A percentile compares a stretch with the other conserved stretches of the same genome.
Evolutionary conservation across 1,139 yeast genomes (phyloP).

Genomic region (Diutina neorugosa): DNA sequence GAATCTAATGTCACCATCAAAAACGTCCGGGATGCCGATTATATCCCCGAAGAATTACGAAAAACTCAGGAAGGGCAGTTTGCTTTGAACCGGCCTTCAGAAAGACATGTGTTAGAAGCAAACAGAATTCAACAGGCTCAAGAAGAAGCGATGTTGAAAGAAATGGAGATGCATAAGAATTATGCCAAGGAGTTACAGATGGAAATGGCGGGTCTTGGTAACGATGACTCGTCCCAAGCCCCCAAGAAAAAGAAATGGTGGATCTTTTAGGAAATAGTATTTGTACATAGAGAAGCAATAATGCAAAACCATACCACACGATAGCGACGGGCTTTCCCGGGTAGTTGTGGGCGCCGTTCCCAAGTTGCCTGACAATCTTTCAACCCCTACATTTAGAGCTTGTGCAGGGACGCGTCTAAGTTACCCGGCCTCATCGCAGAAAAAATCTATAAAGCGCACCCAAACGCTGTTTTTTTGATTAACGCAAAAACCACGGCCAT

Average conservation of each 20-base stretch:
- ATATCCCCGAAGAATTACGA: constrained; percentile 27
- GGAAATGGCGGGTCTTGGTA: constrained; percentile 10
- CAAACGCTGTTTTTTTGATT: constrained; percentile 6
- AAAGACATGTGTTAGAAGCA: constrained; percentile 65
- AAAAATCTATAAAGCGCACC: constrained; percentile 6
- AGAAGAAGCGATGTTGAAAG: constrained; percentile 54
- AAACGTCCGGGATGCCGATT: constrained; percentile 31
- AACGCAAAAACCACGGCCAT: constrained; percentile 67
- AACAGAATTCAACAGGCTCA: constrained; percentile 57
- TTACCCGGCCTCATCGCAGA: constrained; percentile 8
- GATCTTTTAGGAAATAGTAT: constrained; percentile 13
- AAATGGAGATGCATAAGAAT: constrained; percentile 28
- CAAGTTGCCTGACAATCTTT: not conserved
- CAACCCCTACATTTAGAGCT: not conserved
- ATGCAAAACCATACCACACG: not conserved
- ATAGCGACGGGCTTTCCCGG: not conserved
- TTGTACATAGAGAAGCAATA: not conserved
- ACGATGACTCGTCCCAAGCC: not conserved
- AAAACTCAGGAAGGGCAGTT: constrained; percentile 31
- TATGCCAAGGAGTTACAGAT: constrained; percentile 21
- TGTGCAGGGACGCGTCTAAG: constrained; percentile 5
- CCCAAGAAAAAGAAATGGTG: constrained; percentile 9
- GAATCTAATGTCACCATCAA: constrained; percentile 22
- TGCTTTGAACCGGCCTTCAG: constrained; percentile 59
- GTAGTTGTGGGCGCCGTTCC: not conserved